Percentiles rank a stretch among this genome's conserved stretches.
Evolutionary conservation across 768 basidiomycete genomes (phyloP).

Genomic region (Lactarius tabidus): DNA sequence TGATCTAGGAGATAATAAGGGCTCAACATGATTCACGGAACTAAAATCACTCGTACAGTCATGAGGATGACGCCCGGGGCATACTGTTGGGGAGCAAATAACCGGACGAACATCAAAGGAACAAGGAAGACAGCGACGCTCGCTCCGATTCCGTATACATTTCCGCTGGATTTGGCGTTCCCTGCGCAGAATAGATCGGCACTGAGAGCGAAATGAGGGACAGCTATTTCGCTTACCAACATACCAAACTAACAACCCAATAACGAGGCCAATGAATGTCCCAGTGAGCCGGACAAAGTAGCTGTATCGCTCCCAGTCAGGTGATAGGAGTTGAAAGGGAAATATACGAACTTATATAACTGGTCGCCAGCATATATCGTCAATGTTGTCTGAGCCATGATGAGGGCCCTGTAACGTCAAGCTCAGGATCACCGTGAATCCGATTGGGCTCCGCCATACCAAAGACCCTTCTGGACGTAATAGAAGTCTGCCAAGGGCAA

Average conservation of each 20-base stretch:
- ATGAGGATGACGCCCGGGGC: conserved; percentile 38
- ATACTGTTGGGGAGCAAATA: conserved; percentile 43
- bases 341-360: conserved; percentile 41
- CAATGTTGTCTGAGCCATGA: conserved; percentile 57
- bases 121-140: conserved; percentile 44
- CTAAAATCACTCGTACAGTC: conserved; percentile 33
- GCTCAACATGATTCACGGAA: neutral
- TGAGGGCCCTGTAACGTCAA: conserved; percentile 42
- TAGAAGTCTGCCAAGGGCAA: conserved; percentile 35
- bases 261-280: conserved; percentile 44
- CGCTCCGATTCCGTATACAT: conserved; percentile 50
- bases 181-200: conserved; percentile 29
- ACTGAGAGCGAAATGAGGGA: neutral
- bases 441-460: conserved; percentile 30
- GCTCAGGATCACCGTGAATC: neutral
- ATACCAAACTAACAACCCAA: conserved; percentile 50
- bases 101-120: conserved; percentile 46
- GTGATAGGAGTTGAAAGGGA: neutral
- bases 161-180: conserved; percentile 44
- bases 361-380: conserved; percentile 58
- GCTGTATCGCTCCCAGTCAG: conserved; percentile 25
- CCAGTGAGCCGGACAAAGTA: conserved; percentile 45
- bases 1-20: conserved; percentile 32
- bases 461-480: conserved; percentile 45
- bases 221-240: conserved; percentile 33